A percentile compares a stretch with the other conserved stretches of the same genome.
Conservation (phyloP, 768 basidiomycete genomes). For the Suillus spraguei region DNA sequence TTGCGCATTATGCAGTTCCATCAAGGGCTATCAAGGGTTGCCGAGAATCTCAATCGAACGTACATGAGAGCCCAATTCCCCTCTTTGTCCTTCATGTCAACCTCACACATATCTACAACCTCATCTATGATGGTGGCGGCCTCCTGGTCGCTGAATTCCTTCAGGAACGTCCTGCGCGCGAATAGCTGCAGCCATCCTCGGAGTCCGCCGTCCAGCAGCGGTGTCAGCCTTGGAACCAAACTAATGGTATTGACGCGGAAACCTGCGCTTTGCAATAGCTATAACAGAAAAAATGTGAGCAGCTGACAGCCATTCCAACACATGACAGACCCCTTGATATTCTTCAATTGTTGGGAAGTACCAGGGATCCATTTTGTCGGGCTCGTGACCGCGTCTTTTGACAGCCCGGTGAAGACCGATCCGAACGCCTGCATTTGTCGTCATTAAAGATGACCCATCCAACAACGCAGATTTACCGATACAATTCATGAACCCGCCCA, state of each 20-base stretch:
- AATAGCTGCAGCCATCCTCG: conserved; percentile 74
- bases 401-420: conserved; percentile 56
- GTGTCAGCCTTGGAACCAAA: conserved; percentile 57
- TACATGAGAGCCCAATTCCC: conserved; percentile 78
- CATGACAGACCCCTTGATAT: conserved; percentile 53
- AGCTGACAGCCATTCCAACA: background rate
- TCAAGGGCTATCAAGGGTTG: conserved; percentile 37
- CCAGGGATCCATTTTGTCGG: conserved; percentile 73
- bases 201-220: conserved; percentile 49
- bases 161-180: conserved; percentile 60
- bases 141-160: conserved; percentile 50
- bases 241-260: conserved; percentile 58
- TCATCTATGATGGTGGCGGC: conserved; percentile 63
- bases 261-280: conserved; percentile 60
- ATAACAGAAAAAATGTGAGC: conserved; percentile 13
- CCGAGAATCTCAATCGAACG: conserved; percentile 65
- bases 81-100: conserved; percentile 58
- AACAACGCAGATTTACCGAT: conserved; percentile 44
- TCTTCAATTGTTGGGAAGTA: conserved; percentile 77
- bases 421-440: conserved; percentile 54
- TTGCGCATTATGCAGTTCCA: background rate
- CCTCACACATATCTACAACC: conserved; percentile 54
- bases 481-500: conserved; percentile 77
- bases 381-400: conserved; percentile 55
- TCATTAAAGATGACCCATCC: conserved; percentile 11